Percentiles rank a stretch among this genome's conserved stretches.
These are phyloP conservation scores for Cystobasidium sp. DNA, from an alignment of 1,284 basidiomycete species.

Conservation along the genomic window DNA sequence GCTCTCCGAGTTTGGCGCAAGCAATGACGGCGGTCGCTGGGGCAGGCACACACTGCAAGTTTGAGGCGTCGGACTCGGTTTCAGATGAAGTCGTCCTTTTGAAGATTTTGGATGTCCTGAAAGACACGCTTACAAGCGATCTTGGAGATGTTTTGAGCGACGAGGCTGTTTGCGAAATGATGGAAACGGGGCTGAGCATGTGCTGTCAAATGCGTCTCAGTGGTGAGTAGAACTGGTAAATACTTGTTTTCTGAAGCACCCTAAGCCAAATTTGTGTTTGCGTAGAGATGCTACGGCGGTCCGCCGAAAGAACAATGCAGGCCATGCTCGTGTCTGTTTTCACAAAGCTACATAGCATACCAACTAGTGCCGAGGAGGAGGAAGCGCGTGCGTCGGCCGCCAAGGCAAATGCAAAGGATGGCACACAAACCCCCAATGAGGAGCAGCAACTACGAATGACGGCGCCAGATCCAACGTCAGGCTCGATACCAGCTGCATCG, in stretches of 20 bases:
- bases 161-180: conserved; percentile 94
- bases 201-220: conserved; percentile 95
- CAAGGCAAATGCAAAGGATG: conserved; percentile 1
- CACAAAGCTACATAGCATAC: conserved; percentile 65
- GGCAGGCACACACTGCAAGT: conserved; percentile 93
- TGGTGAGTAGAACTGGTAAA: conserved; percentile 64
- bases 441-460: conserved; percentile 46
- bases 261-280: neutral
- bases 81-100: conserved; percentile 95
- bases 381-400: conserved; percentile 29
- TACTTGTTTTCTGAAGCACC: conserved; percentile 38
- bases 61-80: conserved; percentile 93
- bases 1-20: conserved; percentile 54
- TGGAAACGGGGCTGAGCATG: conserved; percentile 96
- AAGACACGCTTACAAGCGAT: conserved; percentile 74
- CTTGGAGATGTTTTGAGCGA: conserved; percentile 78
- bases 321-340: conserved; percentile 82
- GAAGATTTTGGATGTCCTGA: conserved; percentile 87
- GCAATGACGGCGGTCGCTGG: conserved; percentile 84
- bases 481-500: conserved; percentile 45
- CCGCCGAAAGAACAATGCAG: conserved; percentile 95
- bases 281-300: conserved; percentile 82
- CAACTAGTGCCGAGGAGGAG: conserved; percentile 40
- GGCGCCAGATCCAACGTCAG: conserved; percentile 47
- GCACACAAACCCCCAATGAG: conserved; percentile 15